Conservation (phyloP, 2,329 filamentous ascomycete species). For the Endothia cerciana region DNA sequence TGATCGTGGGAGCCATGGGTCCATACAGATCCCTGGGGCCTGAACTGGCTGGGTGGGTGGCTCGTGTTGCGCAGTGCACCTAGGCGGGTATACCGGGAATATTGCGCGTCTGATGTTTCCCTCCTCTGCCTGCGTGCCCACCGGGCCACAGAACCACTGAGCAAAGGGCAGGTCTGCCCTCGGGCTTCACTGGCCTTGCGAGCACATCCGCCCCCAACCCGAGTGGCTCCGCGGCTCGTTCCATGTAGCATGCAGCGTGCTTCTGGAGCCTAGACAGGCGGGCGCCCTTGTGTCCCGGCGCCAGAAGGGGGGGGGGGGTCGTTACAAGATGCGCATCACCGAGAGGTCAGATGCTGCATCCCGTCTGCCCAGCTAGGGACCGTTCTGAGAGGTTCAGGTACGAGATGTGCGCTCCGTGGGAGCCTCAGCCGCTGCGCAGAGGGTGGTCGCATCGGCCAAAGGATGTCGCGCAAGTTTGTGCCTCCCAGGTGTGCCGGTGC, state of each 20-base stretch:
- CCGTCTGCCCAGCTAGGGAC: neutral
- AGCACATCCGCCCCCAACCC: neutral
- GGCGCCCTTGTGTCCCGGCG: constrained; percentile 18
- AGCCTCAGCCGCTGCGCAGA: constrained; percentile 14
- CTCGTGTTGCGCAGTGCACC: constrained; percentile 2
- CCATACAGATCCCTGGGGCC: constrained; percentile 17
- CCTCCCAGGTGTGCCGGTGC: neutral
- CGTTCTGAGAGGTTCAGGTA: constrained; percentile 26
- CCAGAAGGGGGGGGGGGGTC: neutral
- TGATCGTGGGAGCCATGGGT: constrained; percentile 24
- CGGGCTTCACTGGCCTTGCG: neutral
- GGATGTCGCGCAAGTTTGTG: constrained; percentile 28
- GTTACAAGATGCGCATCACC: constrained; percentile 18
- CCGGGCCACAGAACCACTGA: neutral
- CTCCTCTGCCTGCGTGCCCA: neutral
- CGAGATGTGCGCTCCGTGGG: constrained; percentile 19
- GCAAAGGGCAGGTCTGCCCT: neutral
- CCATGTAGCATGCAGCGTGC: neutral
- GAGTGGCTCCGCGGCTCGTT: neutral
- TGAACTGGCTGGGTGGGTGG: constrained; percentile 11
- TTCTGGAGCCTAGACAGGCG: neutral
- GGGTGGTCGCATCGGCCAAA: constrained; percentile 15
- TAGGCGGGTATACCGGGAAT: constrained; percentile 22
- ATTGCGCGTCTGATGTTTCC: constrained; percentile 4
- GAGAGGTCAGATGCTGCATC: constrained; percentile 23